Evolutionary conservation across 2,329 filamentous ascomycete genomes (phyloP).

Genomic region (Zasmidium angulare): DNA sequence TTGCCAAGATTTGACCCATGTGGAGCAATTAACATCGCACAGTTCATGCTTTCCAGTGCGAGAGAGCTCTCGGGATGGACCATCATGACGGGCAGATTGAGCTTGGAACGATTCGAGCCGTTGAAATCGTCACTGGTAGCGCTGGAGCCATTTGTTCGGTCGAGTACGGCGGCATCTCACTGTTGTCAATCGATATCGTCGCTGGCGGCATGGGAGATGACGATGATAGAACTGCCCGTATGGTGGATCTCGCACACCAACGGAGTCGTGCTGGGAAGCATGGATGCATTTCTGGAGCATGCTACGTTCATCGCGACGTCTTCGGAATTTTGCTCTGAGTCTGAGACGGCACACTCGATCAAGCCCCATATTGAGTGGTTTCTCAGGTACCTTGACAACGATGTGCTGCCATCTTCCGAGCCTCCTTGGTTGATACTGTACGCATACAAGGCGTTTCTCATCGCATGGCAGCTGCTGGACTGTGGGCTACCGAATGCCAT

Average conservation of each 20-base stretch:
- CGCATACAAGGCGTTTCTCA: slow-evolving; percentile 4
- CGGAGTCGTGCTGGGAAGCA: not conserved
- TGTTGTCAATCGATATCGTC: not conserved
- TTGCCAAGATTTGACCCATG: not conserved
- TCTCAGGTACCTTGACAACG: not conserved
- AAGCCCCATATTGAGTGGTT: slow-evolving; percentile 4
- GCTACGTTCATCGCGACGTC: not conserved
- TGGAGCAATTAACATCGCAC: slow-evolving; percentile 4
- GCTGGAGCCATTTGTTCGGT: not conserved
- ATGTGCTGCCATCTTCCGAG: not conserved
- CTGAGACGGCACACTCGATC: not conserved
- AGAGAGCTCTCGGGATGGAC: slow-evolving; percentile 5
- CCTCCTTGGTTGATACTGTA: slow-evolving; percentile 2
- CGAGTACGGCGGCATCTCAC: not conserved
- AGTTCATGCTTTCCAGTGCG: slow-evolving; percentile 4
- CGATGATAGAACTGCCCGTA: slow-evolving; percentile 4
- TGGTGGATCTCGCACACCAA: slow-evolving; percentile 2
- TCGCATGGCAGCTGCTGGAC: slow-evolving; percentile 2
- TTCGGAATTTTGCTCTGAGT: not conserved
- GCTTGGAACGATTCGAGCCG: slow-evolving; percentile 1
- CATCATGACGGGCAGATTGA: slow-evolving; percentile 3
- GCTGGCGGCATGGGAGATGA: slow-evolving; percentile 4
- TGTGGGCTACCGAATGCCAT: not conserved
- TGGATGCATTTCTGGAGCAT: slow-evolving; percentile 1
- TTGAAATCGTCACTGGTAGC: not conserved